phyloP scores from a whole-genome alignment of 2,329 filamentous ascomycete species.

The Fusarium sp. region DNA sequence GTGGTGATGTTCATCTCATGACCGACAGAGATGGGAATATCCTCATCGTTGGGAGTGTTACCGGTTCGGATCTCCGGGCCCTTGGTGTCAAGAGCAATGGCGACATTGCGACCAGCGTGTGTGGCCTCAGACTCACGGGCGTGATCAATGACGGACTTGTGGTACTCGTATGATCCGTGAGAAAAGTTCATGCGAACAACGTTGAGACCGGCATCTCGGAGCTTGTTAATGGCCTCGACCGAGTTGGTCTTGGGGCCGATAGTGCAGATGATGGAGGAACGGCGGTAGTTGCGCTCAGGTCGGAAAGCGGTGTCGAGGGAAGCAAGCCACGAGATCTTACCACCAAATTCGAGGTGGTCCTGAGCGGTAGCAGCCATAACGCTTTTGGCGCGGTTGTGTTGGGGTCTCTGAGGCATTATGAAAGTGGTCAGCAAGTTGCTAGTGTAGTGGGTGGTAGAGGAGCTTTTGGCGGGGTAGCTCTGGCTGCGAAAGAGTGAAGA shows the following conservation, averaged over 20 bases:
- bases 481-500: constrained; percentile 31
- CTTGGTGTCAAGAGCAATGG: constrained; percentile 90
- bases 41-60: constrained; percentile 85
- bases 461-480: constrained; percentile 45
- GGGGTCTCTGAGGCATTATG: constrained; percentile 53
- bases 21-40: constrained; percentile 88
- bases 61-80: constrained; percentile 74
- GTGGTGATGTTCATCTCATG: constrained; percentile 96
- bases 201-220: constrained; percentile 92
- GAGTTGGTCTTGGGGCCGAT: constrained; percentile 99
- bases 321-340: constrained; percentile 76
- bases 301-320: constrained; percentile 89
- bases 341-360: constrained; percentile 87
- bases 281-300: constrained; percentile 90
- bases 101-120: constrained; percentile 87
- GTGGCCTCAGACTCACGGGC: constrained; percentile 86
- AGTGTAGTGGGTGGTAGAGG: constrained; percentile 17
- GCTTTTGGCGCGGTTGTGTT: constrained; percentile 55
- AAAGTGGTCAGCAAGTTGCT: constrained; percentile 41
- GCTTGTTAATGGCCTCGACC: constrained; percentile 94
- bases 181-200: constrained; percentile 99
- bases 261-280: constrained; percentile 98
- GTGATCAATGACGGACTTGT: constrained; percentile 98
- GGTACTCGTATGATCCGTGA: constrained; percentile 87
- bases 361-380: constrained; percentile 77